Conservation (phyloP, 495 filamentous ascomycete genomes). For the Rusavskia elegans region DNA sequence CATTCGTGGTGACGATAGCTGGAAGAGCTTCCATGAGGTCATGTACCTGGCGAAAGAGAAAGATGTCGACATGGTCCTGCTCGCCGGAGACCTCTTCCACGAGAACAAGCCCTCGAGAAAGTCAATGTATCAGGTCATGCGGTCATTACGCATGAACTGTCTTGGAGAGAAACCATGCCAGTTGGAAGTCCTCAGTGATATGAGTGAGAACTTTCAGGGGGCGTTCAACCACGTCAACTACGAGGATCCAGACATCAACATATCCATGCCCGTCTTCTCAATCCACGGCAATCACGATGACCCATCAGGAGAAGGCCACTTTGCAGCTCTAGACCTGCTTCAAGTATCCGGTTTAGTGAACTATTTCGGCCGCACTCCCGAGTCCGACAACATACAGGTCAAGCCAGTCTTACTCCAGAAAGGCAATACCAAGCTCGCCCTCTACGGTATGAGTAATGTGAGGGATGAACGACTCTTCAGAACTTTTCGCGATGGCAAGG, state of each 20-base stretch:
- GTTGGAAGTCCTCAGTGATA: constrained; percentile 87
- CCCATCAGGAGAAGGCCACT: constrained; percentile 81
- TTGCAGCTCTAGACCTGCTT: constrained; percentile 77
- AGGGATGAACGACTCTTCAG: constrained; percentile 87
- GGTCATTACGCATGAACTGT: constrained; percentile 80
- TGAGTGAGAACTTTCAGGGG: constrained; percentile 70
- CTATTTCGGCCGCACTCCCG: constrained; percentile 84
- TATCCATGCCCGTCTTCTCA: constrained; percentile 93
- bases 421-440: constrained; percentile 78
- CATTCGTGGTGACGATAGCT: constrained; percentile 89
- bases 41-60: constrained; percentile 76
- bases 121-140: constrained; percentile 94
- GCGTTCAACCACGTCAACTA: constrained; percentile 92
- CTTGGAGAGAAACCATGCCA: constrained; percentile 91
- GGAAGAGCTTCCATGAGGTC: constrained; percentile 89
- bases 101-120: constrained; percentile 97
- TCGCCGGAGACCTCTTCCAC: constrained; percentile 92
- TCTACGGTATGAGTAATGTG: constrained; percentile 95
- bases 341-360: constrained; percentile 85
- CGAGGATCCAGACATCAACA: constrained; percentile 92
- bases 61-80: constrained; percentile 93
- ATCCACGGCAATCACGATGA: constrained; percentile 99
- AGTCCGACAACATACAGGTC: constrained; percentile 80
- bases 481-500: constrained; percentile 83
- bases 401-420: constrained; percentile 91